These are phyloP conservation scores for Pseudocercospora vitis DNA, from an alignment of 2,329 filamentous ascomycete species.

Conservation along the genomic window DNA sequence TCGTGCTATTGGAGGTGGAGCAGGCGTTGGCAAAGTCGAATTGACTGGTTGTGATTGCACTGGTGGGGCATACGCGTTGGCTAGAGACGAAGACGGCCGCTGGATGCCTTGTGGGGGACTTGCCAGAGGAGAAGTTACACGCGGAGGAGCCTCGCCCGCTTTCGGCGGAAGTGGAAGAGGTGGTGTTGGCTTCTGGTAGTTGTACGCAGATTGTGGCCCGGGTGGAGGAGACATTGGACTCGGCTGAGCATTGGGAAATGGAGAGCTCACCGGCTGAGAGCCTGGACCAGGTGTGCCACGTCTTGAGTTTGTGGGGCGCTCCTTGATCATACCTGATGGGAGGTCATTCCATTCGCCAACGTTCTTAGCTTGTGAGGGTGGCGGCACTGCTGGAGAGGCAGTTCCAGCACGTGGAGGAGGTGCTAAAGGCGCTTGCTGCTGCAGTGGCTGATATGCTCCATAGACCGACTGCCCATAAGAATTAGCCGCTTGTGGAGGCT, in stretches of 20 bases:
- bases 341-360: constrained; percentile 92
- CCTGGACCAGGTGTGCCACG: constrained; percentile 66
- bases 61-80: constrained; percentile 66
- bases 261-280: constrained; percentile 64
- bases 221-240: constrained; percentile 51
- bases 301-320: constrained; percentile 60
- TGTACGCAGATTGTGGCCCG: constrained; percentile 58
- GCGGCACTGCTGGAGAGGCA: constrained; percentile 63
- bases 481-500: constrained; percentile 49
- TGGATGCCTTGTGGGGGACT: constrained; percentile 52
- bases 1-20: constrained; percentile 64
- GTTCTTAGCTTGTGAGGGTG: constrained; percentile 69
- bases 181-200: constrained; percentile 62
- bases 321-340: constrained; percentile 73
- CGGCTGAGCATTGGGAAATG: constrained; percentile 67
- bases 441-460: constrained; percentile 47
- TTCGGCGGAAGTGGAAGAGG: constrained; percentile 84
- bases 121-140: constrained; percentile 69
- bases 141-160: constrained; percentile 63
- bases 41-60: constrained; percentile 45
- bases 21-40: constrained; percentile 47
- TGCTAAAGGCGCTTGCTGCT: constrained; percentile 48
- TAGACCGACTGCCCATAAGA: constrained; percentile 41
- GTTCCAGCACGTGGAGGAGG: constrained; percentile 67
- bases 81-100: constrained; percentile 53